A percentile compares a stretch with the other conserved stretches of the same genome.
phyloP scores from a whole-genome alignment of 2,329 filamentous ascomycete species.

The Alternaria arborescens region DNA sequence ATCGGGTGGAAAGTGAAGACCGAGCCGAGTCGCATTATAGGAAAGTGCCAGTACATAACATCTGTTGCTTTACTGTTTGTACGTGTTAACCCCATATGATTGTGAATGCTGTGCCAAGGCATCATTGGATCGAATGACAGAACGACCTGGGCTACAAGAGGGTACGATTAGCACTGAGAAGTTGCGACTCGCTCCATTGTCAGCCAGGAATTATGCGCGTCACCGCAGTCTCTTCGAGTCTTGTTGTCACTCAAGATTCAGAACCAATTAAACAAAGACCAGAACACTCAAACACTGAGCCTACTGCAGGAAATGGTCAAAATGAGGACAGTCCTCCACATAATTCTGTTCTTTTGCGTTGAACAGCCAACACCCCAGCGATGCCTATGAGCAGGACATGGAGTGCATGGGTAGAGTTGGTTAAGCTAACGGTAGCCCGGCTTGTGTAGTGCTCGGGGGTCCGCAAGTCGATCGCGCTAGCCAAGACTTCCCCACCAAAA shows the following conservation, averaged over 20 bases:
- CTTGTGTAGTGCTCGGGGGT: constrained; percentile 5
- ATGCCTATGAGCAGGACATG: neutral
- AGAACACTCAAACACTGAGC: neutral
- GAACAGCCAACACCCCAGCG: too few species aligned
- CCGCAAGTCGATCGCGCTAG: constrained; percentile 14
- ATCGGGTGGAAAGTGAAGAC: neutral
- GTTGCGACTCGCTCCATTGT: too few species aligned
- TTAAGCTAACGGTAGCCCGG: neutral
- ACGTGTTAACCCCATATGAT: neutral
- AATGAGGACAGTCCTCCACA: too few species aligned
- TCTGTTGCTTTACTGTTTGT: neutral
- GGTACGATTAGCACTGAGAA: too few species aligned
- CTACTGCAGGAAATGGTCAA: too few species aligned
- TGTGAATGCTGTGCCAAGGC: neutral
- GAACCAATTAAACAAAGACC: too few species aligned
- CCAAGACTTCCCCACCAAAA: constrained; percentile 28
- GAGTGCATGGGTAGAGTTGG: neutral
- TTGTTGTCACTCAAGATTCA: neutral
- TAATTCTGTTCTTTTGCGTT: too few species aligned
- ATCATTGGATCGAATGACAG: too few species aligned
- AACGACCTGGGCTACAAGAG: neutral
- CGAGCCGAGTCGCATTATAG: neutral
- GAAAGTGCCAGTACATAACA: neutral
- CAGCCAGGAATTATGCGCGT: too few species aligned
- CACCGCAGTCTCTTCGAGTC: too few species aligned